phyloP scores from a whole-genome alignment of 2,329 filamentous ascomycete species.

The Cadophora sp. region DNA sequence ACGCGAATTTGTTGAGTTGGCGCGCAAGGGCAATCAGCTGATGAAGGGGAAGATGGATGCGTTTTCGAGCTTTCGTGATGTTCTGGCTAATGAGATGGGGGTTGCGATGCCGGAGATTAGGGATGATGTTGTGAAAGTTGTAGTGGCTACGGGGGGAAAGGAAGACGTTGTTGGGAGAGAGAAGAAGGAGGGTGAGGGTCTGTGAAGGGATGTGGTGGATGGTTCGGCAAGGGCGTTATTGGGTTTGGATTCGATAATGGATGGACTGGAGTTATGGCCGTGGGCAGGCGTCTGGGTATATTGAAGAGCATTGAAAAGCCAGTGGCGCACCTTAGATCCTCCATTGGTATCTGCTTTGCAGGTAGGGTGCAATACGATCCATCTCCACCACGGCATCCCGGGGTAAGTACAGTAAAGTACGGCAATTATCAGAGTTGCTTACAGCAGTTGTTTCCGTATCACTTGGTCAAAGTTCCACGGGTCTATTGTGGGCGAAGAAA shows the following conservation, averaged over 20 bases:
- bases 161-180: conserved; percentile 24
- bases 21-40: conserved; percentile 69
- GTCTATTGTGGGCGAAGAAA: neutral
- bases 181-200: neutral
- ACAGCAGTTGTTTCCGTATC: neutral
- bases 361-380: conserved; percentile 17
- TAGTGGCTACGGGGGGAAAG: conserved; percentile 39
- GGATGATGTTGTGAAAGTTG: conserved; percentile 41
- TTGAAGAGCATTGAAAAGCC: neutral
- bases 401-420: conserved; percentile 17
- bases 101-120: conserved; percentile 43
- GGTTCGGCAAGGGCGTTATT: neutral
- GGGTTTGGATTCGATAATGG: neutral
- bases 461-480: too few species aligned
- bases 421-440: neutral
- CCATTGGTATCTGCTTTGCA: neutral
- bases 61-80: conserved; percentile 66
- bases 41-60: conserved; percentile 69
- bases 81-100: conserved; percentile 56
- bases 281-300: neutral
- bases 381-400: conserved; percentile 27
- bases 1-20: conserved; percentile 74
- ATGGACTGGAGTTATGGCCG: neutral
- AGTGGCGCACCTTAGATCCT: neutral
- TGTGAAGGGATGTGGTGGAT: neutral